phyloP scores from a whole-genome alignment of 179 eudicot species.

The Amaranthus tricolor region DNA sequence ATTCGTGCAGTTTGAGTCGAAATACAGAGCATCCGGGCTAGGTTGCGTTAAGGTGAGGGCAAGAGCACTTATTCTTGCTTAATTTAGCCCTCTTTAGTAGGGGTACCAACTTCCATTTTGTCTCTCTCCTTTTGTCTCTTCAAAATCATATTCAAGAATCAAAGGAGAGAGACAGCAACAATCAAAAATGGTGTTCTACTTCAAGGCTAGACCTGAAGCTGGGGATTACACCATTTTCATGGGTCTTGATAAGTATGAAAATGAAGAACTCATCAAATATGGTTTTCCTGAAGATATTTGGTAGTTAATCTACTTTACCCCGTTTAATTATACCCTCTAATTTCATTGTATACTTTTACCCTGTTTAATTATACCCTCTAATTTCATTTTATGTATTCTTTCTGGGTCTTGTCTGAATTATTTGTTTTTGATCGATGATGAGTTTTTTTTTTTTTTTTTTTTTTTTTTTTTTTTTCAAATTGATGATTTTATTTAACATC shows the following conservation, averaged over 20 bases:
- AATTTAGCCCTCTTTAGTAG: not conserved
- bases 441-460: not conserved
- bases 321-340: not conserved
- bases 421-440: not conserved
- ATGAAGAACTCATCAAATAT: constrained; percentile 93
- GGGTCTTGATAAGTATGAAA: constrained; percentile 92
- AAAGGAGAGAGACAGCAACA: constrained; percentile 1
- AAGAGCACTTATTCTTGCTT: not conserved
- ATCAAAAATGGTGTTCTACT: constrained; percentile 79
- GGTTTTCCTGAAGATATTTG: constrained; percentile 96
- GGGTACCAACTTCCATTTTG: not conserved
- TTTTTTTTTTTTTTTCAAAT: not conserved
- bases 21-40: too few relatives aligned
- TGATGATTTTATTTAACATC: not conserved
- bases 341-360: not conserved
- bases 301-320: constrained; percentile 26
- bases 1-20: too few relatives aligned
- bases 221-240: constrained; percentile 95
- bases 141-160: not conserved
- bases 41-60: too few relatives aligned
- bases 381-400: not conserved
- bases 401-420: not conserved
- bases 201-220: constrained; percentile 87
- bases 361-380: not conserved
- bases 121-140: constrained; percentile 8